Evolutionary conservation across 495 filamentous ascomycete genomes (phyloP).

Genomic region (Copromyces sp.): DNA sequence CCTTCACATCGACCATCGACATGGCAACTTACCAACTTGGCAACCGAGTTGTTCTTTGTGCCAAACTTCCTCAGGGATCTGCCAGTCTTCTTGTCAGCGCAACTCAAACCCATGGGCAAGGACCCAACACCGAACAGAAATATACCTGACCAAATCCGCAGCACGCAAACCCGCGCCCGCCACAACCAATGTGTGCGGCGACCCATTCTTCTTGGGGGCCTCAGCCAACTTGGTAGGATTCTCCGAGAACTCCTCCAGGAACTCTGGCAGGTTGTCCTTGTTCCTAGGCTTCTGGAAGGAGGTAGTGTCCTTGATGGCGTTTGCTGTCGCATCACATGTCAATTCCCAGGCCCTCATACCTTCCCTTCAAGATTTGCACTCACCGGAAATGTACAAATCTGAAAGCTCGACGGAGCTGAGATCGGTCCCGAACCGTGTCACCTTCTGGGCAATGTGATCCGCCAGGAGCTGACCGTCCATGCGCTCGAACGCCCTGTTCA

Average conservation of each 20-base stretch:
- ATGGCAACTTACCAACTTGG: conserved; percentile 52
- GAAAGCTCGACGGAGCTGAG: conserved; percentile 73
- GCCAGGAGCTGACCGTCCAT: conserved; percentile 79
- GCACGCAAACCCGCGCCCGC: conserved; percentile 71
- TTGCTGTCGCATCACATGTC: conserved; percentile 14
- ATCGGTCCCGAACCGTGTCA: conserved; percentile 64
- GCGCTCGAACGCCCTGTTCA: conserved; percentile 69
- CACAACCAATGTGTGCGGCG: conserved; percentile 79
- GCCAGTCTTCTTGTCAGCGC: conserved; percentile 1
- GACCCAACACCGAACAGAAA: not conserved
- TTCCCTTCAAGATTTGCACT: conserved; percentile 8
- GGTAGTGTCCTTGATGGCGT: conserved; percentile 55
- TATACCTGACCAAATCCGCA: conserved; percentile 63
- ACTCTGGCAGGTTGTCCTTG: conserved; percentile 62
- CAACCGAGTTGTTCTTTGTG: conserved; percentile 62
- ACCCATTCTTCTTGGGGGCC: conserved; percentile 58
- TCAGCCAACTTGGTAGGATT: conserved; percentile 45
- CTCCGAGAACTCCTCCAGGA: conserved; percentile 55
- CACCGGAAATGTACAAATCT: conserved; percentile 74
- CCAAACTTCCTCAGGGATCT: conserved; percentile 70
- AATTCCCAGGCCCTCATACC: not conserved
- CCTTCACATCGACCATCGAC: not conserved
- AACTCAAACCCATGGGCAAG: not conserved
- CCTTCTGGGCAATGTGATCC: conserved; percentile 74
- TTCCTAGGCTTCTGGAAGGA: conserved; percentile 53